Conservation (phyloP, 202 grass and related monocot genomes). For the Brachypodium distachyon region DNA sequence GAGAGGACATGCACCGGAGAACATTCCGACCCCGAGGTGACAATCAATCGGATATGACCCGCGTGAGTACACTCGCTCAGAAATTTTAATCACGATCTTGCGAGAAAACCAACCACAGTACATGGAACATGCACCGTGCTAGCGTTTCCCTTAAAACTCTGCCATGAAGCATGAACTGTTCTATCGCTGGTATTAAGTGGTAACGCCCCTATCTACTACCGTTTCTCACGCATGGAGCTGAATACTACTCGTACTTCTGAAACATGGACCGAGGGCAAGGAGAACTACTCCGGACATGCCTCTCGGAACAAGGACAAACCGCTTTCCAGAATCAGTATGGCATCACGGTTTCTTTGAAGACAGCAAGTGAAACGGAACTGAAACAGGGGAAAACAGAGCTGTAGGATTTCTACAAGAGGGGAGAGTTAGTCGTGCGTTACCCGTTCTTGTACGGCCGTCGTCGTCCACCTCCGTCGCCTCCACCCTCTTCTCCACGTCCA, state of each 20-base stretch:
- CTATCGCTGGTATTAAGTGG: not conserved
- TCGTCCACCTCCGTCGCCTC: slow-evolving; percentile 36
- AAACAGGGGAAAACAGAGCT: not conserved
- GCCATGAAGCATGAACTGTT: not conserved
- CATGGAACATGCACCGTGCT: not conserved
- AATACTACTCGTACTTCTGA: not conserved
- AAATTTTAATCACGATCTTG: not conserved
- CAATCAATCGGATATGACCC: not conserved
- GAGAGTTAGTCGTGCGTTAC: slow-evolving; percentile 1
- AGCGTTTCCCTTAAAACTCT: not conserved
- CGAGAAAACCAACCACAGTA: not conserved
- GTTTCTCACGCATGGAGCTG: not conserved
- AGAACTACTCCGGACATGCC: not conserved
- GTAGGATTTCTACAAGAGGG: not conserved
- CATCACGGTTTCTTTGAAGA: not conserved
- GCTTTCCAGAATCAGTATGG: not conserved
- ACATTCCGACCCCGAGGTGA: too few relatives aligned
- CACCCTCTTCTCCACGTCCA: slow-evolving; percentile 56
- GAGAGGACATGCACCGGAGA: not conserved
- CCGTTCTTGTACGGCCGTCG: slow-evolving; percentile 71
- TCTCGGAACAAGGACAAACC: not conserved
- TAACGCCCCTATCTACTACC: not conserved
- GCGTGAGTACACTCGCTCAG: not conserved
- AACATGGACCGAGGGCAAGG: too few relatives aligned
- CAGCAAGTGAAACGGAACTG: not conserved